Conservation (phyloP, 2,329 filamentous ascomycete genomes). For the Ophiostoma montium region DNA sequence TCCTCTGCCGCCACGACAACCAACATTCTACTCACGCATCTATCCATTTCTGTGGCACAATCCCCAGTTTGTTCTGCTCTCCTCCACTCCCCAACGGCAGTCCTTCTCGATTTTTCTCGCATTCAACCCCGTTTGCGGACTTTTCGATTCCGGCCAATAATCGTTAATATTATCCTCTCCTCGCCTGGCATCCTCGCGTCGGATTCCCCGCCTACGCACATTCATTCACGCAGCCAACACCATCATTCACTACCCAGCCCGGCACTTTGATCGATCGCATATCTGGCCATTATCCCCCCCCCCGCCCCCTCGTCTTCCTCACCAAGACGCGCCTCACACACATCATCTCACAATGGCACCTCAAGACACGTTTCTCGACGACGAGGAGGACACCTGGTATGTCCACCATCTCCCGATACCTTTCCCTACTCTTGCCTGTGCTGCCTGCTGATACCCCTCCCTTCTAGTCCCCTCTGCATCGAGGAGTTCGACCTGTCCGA, state of each 20-base stretch:
- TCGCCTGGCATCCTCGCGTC: background rate
- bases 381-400: constrained; percentile 57
- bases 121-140: too few relatives aligned
- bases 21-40: background rate
- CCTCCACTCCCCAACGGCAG: background rate
- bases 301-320: background rate
- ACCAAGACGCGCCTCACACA: constrained; percentile 3
- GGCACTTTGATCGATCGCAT: background rate
- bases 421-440: too few relatives aligned
- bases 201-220: background rate
- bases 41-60: background rate
- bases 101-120: background rate
- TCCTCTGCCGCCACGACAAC: background rate
- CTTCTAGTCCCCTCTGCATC: constrained; percentile 76
- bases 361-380: constrained; percentile 57
- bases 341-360: constrained; percentile 39
- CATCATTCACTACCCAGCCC: background rate
- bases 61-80: background rate
- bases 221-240: background rate
- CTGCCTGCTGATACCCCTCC: constrained; percentile 1
- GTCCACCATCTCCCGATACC: too few relatives aligned
- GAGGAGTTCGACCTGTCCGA: constrained; percentile 98
- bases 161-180: background rate
- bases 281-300: background rate
- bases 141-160: background rate